Base-by-base conservation (phyloP, 2,329 filamentous ascomycete genomes). In the Alternaria incomplexa region DNA sequence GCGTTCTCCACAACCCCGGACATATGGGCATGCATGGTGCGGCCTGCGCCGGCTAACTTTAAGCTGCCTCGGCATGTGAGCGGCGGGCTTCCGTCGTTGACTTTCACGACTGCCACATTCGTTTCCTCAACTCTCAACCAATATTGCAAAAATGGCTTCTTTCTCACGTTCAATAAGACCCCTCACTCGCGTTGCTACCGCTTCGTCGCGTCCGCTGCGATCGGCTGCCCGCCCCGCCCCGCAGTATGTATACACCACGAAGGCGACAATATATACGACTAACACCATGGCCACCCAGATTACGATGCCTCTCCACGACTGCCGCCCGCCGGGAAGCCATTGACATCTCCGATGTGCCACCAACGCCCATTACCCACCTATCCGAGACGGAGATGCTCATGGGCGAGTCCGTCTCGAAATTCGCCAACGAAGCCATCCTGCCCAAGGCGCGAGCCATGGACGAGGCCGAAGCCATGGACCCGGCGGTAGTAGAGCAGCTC, bases 361-460 rank as follows among this genome's bases (percentile, higher is more conserved):
- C 96, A 1, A 97, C 95, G 6, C 96, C 96, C 56, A 97, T 99
- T 82, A 91, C 91, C 46, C 93, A 97, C 81, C 86, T 97, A 68
- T 96, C 93, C 72, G 96, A 99, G 82, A 90, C 92, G 62, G 96
- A 99, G 83, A 77, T 87, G 13, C 88, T 96, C 76, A 97, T 99
- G 92, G 88, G 90, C 66, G 95, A 99, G 61, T 87, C 91, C 1
- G 95, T 99, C 5, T 89, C 89, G 73, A 97, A 96, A 81, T 98
- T 98, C 75, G 93, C 96, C 68, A 89, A 88, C 77, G 93, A 97
- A 59, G 88, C 93, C 28, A 91, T 99, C 70, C 88, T 94, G 55
- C 96, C 96, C 58, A 95, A 93, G 80, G 94, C 93, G 11, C 92
- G 96, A 61, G 94, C 97, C 17, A 99, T 99, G 96, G 96, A 99